Evolutionary conservation across 1,284 basidiomycete species (phyloP), one percentile per base, ranked within the genome.

Genomic region (Trichosporon sp.): DNA sequence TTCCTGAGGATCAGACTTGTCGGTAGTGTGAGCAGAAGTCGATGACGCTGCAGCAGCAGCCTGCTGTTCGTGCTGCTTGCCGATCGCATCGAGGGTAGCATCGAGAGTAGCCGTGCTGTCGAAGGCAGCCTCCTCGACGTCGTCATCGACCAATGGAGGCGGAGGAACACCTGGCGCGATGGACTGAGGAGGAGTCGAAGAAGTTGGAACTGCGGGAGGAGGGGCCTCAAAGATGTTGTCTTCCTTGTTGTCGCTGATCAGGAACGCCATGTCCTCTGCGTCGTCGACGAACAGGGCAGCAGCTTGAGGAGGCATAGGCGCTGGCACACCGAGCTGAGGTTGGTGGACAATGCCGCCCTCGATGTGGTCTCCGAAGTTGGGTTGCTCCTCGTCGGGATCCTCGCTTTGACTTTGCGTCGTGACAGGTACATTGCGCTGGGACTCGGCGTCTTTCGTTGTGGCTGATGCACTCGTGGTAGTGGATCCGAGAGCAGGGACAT

Each of bases 351-450:
- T 11, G 36, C 25, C 6, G 13, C 58, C 5, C 31, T 40, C 49
- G 49, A 60, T 54, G 31, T 60, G 63, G n/a, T 32, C 27, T 31
- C 63, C 63, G 52, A 64, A 64, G 61, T 64, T 61, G 33, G 60
- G 66, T 32, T 60, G 62, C 44, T 60, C 63, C 34, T 64, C 62
- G 8, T 49, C 56, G 32, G 32, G 29, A 25, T 8, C 4, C 32
- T 25, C 27, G 54, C 54, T 56, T 27, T 36, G 32, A 25, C 56
- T 25, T 25, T 29, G 4, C 40, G 19, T 44, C 40, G 9, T 9
- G 19, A 10, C 19, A 21, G 46, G 46, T 10, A 49, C 56, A 31
- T 14, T 14, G 33, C 19, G 32, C 14, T 57, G 14, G 21, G 25
- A n/a, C 25, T 19, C 46, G 19, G 25, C 27, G 5, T 29, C 27